phyloP scores from a whole-genome alignment of 495 filamentous ascomycete genomes.

The Neurospora sp. region DNA sequence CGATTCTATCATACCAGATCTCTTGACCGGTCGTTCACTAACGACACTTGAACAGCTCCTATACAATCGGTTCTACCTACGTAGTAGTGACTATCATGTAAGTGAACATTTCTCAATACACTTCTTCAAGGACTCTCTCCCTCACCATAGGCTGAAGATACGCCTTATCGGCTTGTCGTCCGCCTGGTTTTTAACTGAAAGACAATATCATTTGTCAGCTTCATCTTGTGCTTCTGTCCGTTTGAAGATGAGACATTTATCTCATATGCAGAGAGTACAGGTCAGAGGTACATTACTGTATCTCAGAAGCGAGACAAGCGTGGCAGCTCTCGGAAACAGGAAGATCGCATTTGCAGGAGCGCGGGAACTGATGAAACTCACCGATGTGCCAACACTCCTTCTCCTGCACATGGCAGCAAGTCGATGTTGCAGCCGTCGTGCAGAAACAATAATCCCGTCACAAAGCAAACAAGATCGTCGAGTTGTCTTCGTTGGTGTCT shows the following conservation, averaged over 20 bases:
- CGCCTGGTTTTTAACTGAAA: background rate
- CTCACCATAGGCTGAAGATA: background rate
- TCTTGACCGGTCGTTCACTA: background rate
- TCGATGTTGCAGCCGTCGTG: background rate
- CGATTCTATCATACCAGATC: background rate
- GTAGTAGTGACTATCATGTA: background rate
- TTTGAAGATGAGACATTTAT: background rate
- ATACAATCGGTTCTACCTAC: background rate
- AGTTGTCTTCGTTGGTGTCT: background rate
- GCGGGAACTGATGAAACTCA: background rate
- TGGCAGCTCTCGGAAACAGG: background rate
- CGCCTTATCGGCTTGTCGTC: background rate
- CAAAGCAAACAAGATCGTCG: background rate
- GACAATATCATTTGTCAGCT: background rate
- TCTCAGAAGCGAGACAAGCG: background rate
- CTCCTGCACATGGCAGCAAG: background rate
- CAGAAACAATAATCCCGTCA: background rate
- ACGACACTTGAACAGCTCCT: background rate
- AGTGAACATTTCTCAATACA: background rate
- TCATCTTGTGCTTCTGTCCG: background rate
- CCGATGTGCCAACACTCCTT: background rate
- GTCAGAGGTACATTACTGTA: background rate
- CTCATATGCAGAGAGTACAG: background rate
- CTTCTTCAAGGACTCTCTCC: background rate
- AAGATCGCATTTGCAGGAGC: background rate